A percentile compares a stretch with the other conserved stretches of the same genome.
phyloP scores from a whole-genome alignment of 2,329 filamentous ascomycete species.

The Tolypocladium album region DNA sequence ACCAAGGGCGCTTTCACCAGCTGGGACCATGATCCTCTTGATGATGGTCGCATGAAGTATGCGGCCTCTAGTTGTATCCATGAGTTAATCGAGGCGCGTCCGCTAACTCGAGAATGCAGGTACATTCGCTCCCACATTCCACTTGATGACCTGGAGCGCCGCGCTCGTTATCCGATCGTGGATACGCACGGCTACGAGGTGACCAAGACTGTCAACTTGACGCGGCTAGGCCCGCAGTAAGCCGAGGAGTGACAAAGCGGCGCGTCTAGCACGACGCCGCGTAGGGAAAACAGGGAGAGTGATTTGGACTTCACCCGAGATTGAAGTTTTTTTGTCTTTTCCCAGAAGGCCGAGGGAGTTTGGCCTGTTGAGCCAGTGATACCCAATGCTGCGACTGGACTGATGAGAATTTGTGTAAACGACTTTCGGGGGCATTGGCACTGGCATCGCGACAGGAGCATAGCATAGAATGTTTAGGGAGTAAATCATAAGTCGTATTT shows the following conservation, averaged over 20 bases:
- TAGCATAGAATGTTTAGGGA: background rate
- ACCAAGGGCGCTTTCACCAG: constrained; percentile 64
- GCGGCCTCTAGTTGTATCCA: constrained; percentile 11
- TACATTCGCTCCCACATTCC: constrained; percentile 80
- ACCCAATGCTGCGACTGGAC: background rate
- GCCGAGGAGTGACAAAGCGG: constrained; percentile 1
- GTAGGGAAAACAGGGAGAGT: background rate
- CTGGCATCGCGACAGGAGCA: background rate
- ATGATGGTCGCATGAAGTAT: constrained; percentile 57
- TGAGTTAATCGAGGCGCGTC: background rate
- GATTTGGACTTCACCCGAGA: background rate
- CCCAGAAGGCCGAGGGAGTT: background rate
- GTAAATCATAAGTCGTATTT: background rate
- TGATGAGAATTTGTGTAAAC: background rate
- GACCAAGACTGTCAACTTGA: constrained; percentile 25
- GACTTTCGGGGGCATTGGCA: background rate
- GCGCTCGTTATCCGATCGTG: constrained; percentile 60
- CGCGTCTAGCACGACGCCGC: background rate
- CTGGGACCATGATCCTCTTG: constrained; percentile 76
- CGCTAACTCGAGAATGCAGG: constrained; percentile 26
- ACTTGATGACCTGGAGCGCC: constrained; percentile 69
- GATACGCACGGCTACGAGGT: constrained; percentile 43
- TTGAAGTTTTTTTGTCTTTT: background rate
- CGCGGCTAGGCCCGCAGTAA: constrained; percentile 6
- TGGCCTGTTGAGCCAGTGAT: background rate